Conservation (phyloP, 306 rosid genomes). For the Clitoria ternatea region DNA sequence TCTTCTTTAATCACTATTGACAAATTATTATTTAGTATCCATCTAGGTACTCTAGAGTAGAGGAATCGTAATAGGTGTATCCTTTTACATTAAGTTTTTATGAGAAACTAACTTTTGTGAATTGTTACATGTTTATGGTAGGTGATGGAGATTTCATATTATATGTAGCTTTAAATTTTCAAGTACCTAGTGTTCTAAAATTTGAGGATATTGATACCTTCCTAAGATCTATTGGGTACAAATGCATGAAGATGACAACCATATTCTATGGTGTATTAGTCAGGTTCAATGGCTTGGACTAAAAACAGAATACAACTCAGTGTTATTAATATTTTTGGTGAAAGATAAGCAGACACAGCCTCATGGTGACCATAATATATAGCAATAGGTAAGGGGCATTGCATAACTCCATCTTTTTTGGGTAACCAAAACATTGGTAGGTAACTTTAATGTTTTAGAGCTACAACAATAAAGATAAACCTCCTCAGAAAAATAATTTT, state of each 20-base stretch:
- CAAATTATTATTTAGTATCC: constrained; percentile 8
- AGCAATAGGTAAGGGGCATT: constrained; percentile 6
- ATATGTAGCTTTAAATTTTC: neutral
- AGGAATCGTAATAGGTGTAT: neutral
- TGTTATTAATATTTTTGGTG: neutral
- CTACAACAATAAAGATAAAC: too few relatives aligned
- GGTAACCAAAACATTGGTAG: too few relatives aligned
- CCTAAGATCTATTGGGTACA: neutral
- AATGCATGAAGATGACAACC: constrained; percentile 24
- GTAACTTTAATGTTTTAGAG: too few relatives aligned
- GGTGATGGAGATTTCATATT: neutral
- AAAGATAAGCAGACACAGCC: constrained; percentile 23
- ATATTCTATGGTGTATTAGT: neutral
- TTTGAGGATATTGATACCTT: constrained; percentile 9
- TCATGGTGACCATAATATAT: constrained; percentile 19
- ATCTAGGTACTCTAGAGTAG: neutral
- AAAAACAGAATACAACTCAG: constrained; percentile 22
- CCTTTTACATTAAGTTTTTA: neutral
- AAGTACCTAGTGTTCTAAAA: neutral
- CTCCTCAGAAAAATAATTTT: too few relatives aligned
- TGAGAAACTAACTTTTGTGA: neutral
- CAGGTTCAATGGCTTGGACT: constrained; percentile 27
- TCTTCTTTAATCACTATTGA: neutral
- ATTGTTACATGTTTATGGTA: neutral
- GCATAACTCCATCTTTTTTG: neutral